These are phyloP conservation scores for Schrenkiella parvula DNA, from an alignment of 345 rosid genomes.

Conservation along the genomic window DNA sequence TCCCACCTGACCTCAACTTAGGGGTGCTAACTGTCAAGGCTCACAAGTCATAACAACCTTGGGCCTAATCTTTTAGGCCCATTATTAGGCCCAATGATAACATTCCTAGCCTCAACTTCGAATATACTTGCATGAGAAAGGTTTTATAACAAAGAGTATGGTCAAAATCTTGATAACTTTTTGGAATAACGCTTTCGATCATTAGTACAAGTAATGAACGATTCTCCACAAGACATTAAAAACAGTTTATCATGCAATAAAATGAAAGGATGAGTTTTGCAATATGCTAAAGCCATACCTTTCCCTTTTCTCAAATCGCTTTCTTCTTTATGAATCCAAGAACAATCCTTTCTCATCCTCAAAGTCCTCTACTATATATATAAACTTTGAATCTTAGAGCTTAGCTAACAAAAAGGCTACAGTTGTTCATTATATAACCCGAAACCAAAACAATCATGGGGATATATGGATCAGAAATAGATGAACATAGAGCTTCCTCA, in stretches of 20 bases:
- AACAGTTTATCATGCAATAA: neutral
- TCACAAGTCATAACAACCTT: neutral
- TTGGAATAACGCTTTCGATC: slow-evolving; percentile 2
- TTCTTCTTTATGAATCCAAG: slow-evolving; percentile 37
- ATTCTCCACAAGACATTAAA: neutral
- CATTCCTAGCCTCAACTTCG: neutral
- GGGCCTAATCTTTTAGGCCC: neutral
- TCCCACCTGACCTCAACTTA: neutral
- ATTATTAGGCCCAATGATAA: neutral
- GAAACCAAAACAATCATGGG: slow-evolving; percentile 4
- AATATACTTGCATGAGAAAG: slow-evolving; percentile 30
- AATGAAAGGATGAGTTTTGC: neutral
- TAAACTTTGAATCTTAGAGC: slow-evolving; percentile 2
- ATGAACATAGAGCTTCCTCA: slow-evolving; percentile 31
- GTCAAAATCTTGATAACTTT: slow-evolving; percentile 15
- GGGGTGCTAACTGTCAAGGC: neutral
- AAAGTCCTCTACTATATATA: neutral
- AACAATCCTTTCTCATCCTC: slow-evolving; percentile 12
- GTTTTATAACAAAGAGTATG: neutral
- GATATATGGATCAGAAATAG: neutral
- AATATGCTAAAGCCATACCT: slow-evolving; percentile 42
- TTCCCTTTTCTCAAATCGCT: slow-evolving; percentile 28
- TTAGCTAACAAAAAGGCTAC: slow-evolving; percentile 10
- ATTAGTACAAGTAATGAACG: slow-evolving; percentile 13
- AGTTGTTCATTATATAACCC: neutral